Percentiles rank a stretch among this genome's conserved stretches.
These are phyloP conservation scores for Starmerella apis DNA, from an alignment of 805 yeast genomes.

Conservation along the genomic window DNA sequence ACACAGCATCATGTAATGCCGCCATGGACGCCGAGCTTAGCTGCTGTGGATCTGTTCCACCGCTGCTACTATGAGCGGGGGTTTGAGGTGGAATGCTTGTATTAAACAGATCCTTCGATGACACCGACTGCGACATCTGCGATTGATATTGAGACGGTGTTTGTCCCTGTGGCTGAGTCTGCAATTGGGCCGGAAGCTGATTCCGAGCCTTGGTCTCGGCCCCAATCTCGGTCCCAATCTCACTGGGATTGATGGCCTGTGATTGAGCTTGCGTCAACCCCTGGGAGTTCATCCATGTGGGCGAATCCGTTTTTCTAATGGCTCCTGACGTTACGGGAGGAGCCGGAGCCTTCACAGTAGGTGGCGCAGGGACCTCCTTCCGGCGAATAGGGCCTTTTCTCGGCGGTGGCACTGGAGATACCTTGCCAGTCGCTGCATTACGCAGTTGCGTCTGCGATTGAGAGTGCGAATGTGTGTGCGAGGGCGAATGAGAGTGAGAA, in stretches of 20 bases:
- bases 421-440: slow-evolving; percentile 1
- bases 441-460: slow-evolving; percentile 4
- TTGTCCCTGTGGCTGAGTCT: neutral
- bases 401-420: slow-evolving; percentile 8
- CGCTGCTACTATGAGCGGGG: neutral
- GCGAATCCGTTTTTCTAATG: neutral
- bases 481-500: neutral
- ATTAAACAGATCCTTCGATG: too few relatives aligned
- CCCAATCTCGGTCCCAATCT: too few relatives aligned
- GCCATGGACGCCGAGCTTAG: neutral
- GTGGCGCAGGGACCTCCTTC: slow-evolving; percentile 19
- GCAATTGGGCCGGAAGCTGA: neutral
- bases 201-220: too few relatives aligned
- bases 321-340: neutral
- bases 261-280: too few relatives aligned
- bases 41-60: neutral
- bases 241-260: too few relatives aligned
- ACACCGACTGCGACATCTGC: too few relatives aligned
- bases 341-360: neutral
- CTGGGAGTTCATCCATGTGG: neutral
- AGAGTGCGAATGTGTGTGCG: slow-evolving; percentile 1
- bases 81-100: too few relatives aligned
- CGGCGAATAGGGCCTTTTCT: slow-evolving; percentile 20
- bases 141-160: neutral
- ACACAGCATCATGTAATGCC: neutral